phyloP scores from a whole-genome alignment of 805 yeast species.

The Candida boidinii region DNA sequence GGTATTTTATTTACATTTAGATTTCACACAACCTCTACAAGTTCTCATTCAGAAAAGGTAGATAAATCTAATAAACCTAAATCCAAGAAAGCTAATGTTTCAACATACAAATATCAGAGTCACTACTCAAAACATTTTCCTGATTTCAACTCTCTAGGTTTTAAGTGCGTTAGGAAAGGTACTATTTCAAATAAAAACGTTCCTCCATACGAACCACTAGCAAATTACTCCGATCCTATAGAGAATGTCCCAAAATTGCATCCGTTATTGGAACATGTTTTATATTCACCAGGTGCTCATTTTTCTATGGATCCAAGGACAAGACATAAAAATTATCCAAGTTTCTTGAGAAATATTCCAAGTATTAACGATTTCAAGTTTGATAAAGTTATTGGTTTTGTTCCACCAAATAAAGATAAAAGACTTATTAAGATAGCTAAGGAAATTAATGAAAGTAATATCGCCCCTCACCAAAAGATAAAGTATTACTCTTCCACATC shows the following conservation, averaged over 20 bases:
- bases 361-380: conserved; percentile 61
- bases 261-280: conserved; percentile 60
- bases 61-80: no score
- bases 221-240: conserved; percentile 6
- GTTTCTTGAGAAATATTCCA: conserved; percentile 49
- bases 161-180: not conserved
- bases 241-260: conserved; percentile 44
- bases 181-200: conserved; percentile 8
- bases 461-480: not conserved
- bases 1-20: no score
- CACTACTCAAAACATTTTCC: no score
- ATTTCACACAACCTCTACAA: no score
- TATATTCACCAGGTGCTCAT: conserved; percentile 79
- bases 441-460: conserved; percentile 9
- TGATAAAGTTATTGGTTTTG: conserved; percentile 42
- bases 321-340: conserved; percentile 59
- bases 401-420: conserved; percentile 61
- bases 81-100: no score
- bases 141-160: no score
- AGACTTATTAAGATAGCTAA: conserved; percentile 40
- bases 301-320: conserved; percentile 73
- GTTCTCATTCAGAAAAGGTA: no score
- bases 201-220: conserved; percentile 13
- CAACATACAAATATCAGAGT: no score
- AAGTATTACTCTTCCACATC: conserved; percentile 66